These are phyloP conservation scores for Aristolochia californica DNA, from an alignment of 164 flowering plant genomes.

Conservation along the genomic window DNA sequence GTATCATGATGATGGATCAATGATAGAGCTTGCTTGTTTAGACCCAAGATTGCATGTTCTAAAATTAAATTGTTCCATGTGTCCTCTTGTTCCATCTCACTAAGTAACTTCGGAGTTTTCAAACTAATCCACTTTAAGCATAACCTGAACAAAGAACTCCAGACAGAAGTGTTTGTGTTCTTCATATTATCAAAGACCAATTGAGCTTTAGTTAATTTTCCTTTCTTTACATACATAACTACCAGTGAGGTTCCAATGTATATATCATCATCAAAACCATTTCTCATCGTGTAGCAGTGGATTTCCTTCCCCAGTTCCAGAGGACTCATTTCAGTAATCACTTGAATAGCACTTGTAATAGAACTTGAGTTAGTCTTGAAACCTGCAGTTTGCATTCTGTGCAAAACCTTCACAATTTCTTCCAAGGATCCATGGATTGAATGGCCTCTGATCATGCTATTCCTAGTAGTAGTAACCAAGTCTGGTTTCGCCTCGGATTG, in stretches of 20 bases:
- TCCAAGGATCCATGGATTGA: constrained; percentile 26
- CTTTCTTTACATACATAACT: constrained; percentile 60
- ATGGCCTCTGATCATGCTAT: constrained; percentile 51
- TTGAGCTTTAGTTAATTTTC: not conserved
- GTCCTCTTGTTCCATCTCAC: constrained; percentile 34
- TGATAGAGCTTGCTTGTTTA: constrained; percentile 31
- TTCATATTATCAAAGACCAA: no score
- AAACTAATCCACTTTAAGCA: constrained; percentile 37
- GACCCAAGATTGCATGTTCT: constrained; percentile 42
- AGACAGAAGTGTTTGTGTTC: no score
- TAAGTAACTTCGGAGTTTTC: constrained; percentile 26
- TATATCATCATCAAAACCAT: constrained; percentile 36
- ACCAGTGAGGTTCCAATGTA: constrained; percentile 47
- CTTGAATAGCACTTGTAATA: constrained; percentile 35
- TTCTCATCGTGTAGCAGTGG: constrained; percentile 43
- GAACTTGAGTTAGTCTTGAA: constrained; percentile 40
- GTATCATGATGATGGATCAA: constrained; percentile 30
- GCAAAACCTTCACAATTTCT: constrained; percentile 26
- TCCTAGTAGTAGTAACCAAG: constrained; percentile 59
- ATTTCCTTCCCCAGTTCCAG: constrained; percentile 38
- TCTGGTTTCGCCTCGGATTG: constrained; percentile 31
- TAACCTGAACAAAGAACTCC: constrained; percentile 13
- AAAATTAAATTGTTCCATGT: constrained; percentile 54
- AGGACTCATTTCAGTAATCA: constrained; percentile 27
- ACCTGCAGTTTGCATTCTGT: constrained; percentile 31